Conservation (phyloP, 768 basidiomycete species). For the Calocybe gangraenosa region DNA sequence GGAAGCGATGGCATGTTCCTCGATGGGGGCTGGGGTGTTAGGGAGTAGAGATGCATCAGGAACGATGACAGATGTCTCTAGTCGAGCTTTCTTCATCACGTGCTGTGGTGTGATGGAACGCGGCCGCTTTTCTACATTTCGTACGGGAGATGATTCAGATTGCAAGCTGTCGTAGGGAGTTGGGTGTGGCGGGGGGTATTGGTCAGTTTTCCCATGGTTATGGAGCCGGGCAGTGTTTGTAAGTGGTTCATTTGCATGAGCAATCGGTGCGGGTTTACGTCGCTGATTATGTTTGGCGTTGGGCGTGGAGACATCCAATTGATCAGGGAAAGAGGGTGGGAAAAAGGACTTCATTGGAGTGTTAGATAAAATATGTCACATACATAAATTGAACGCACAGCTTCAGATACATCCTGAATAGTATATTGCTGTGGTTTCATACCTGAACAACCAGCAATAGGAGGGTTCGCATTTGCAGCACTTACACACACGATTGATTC, state of each 20-base stretch:
- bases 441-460: conserved; percentile 1
- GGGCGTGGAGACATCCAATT: conserved; percentile 54
- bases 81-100: conserved; percentile 16
- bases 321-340: conserved; percentile 53
- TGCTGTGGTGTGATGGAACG: conserved; percentile 14
- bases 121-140: conserved; percentile 12
- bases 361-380: conserved; percentile 2
- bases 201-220: conserved; percentile 10
- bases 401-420: conserved; percentile 25
- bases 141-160: neutral
- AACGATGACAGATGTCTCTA: conserved; percentile 4
- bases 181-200: conserved; percentile 6
- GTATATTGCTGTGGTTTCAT: neutral
- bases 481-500: too few species aligned
- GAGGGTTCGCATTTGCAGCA: neutral
- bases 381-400: conserved; percentile 15
- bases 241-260: conserved; percentile 10
- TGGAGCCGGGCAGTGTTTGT: conserved; percentile 12
- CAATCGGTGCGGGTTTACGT: conserved; percentile 42
- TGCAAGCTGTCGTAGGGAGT: conserved; percentile 12
- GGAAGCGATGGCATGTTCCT: too few species aligned
- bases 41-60: neutral
- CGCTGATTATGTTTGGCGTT: conserved; percentile 20
- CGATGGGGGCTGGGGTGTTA: conserved; percentile 16
- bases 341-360: conserved; percentile 31